phyloP scores from a whole-genome alignment of 306 rosid genomes.

The Fragaria vesca region DNA sequence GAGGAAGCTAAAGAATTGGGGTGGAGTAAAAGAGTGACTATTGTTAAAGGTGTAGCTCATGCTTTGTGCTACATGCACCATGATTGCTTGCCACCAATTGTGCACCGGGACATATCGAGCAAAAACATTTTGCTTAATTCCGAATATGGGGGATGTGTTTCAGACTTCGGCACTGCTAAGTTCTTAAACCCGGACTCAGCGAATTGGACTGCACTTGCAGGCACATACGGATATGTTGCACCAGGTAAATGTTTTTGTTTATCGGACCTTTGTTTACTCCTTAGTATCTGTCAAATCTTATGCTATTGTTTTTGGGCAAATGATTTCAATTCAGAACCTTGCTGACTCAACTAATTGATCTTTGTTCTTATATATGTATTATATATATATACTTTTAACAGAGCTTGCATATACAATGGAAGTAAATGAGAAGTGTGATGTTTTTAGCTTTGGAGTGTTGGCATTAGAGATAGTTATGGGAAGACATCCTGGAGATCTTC shows the following conservation, averaged over 20 bases:
- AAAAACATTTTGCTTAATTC: constrained; percentile 17
- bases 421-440: no score
- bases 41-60: constrained; percentile 18
- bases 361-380: no score
- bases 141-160: constrained; percentile 9
- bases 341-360: no score
- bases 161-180: constrained; percentile 21
- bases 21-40: constrained; percentile 22
- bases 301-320: no score
- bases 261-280: no score
- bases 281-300: no score
- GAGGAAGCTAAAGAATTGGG: constrained; percentile 12
- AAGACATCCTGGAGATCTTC: no score
- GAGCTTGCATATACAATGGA: no score
- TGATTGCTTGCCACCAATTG: constrained; percentile 12
- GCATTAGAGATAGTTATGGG: no score
- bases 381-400: no score
- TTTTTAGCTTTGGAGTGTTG: no score
- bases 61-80: constrained; percentile 27
- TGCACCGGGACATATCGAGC: constrained; percentile 21
- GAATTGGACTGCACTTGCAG: constrained; percentile 22
- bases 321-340: no score
- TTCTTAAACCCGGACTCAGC: constrained; percentile 7
- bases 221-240: constrained; percentile 22
- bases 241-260: constrained; percentile 5